Percentiles rank a stretch among this genome's conserved stretches.
Evolutionary conservation across 1,284 basidiomycete genomes (phyloP).

Genomic region (Crocinoboletus sp.): DNA sequence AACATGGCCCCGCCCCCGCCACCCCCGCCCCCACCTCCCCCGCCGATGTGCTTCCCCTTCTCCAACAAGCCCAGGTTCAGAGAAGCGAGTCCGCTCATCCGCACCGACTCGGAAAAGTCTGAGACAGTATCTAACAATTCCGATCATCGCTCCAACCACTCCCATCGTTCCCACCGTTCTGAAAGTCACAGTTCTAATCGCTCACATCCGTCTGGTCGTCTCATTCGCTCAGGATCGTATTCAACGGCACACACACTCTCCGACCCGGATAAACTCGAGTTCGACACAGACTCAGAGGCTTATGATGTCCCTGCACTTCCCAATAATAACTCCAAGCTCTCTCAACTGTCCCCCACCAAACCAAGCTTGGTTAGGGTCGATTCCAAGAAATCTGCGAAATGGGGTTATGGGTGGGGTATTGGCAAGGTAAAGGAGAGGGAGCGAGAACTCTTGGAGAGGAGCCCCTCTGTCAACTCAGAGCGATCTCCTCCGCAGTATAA

Average conservation of each 20-base stretch:
- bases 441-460: constrained; percentile 40
- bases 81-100: constrained; percentile 31
- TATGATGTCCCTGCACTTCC: constrained; percentile 38
- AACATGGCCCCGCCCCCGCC: constrained; percentile 39
- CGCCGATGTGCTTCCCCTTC: constrained; percentile 56
- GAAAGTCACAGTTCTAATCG: constrained; percentile 18
- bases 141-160: constrained; percentile 20
- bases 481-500: constrained; percentile 34
- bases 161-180: constrained; percentile 27
- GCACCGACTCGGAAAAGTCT: constrained; percentile 32
- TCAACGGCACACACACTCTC: constrained; percentile 31
- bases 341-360: constrained; percentile 31
- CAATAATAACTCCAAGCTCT: constrained; percentile 22
- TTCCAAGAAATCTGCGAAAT: constrained; percentile 46
- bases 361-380: constrained; percentile 46
- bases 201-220: constrained; percentile 25
- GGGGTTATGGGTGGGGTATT: constrained; percentile 67
- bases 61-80: constrained; percentile 29
- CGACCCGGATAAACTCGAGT: constrained; percentile 42
- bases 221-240: constrained; percentile 31
- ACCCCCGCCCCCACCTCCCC: constrained; percentile 48
- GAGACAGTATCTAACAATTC: constrained; percentile 26
- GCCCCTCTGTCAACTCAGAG: constrained; percentile 37
- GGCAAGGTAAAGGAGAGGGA: constrained; percentile 55
- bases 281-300: constrained; percentile 53